Base-by-base conservation (phyloP, 2,329 filamentous ascomycete species). In the Alternaria conjuncta region DNA sequence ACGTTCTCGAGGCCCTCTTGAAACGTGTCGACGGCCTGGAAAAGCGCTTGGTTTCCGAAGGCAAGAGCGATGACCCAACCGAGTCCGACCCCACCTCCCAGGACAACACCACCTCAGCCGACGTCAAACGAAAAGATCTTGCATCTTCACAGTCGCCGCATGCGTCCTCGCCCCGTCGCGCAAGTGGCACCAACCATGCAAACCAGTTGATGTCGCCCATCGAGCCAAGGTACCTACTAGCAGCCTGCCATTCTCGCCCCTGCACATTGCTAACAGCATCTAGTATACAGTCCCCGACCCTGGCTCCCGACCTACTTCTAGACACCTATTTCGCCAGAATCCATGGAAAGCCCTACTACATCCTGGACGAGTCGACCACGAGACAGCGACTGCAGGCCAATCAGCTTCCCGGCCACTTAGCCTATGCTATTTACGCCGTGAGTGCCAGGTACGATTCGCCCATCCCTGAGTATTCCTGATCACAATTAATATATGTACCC, bases 1-100 rank as follows among this genome's bases (percentile, higher is more conserved):
- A 97, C 77, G 92, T 96, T 5, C 84, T 96, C 30, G 93, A 96
- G 78, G 92, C 93, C 2, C 83, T 96, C 9, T 77, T 96, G 63
- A 96, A 95, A 79, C 87, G 93, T 57, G 93, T 96, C 3, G 93
- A 96, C 77, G 93, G 93, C 2, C 83, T 96, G 55, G 93, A 96
- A 78, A 92, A 92, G 75, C 89, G 90, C 66, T 84, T 96, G 43
- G 92, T 93, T 76, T 80, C 83, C 28, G 82, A 84, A 65, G 80
- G 79, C 61, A 82, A 83, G 75, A 84, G 84, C 21, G 81, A 84
- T 28, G 78, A 77, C 55, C 71, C 75, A 18, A 62, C 73, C 28
- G 75, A 79, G 30, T 44, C 64, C 20, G 72, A 75, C 47, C 63
- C 72, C 45, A 70, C 75, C 12, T 53, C 67, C 30, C 49, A 53